Conservation (phyloP, 2,329 filamentous ascomycete genomes). For the Cercospora zeina region DNA sequence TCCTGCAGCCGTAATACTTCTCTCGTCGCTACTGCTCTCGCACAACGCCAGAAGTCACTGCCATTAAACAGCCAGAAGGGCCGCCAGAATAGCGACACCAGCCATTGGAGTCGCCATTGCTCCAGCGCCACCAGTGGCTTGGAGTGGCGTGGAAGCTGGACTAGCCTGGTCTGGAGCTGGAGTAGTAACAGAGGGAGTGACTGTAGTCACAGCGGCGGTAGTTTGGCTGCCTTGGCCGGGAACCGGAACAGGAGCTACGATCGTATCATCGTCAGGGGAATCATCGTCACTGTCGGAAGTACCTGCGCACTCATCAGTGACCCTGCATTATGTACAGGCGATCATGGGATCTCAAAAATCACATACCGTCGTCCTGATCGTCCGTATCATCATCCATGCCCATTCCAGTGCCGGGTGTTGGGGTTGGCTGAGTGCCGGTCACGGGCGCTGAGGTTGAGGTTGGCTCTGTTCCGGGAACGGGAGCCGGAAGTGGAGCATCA, state of each 20-base stretch:
- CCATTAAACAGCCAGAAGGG: not conserved
- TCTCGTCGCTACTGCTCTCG: not conserved
- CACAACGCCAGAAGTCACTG: not conserved
- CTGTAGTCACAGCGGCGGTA: not conserved
- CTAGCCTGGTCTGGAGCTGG: not conserved
- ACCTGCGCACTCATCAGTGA: not conserved
- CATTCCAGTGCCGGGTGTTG: not conserved
- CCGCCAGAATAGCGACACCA: slow-evolving; percentile 6
- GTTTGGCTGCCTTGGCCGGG: not conserved
- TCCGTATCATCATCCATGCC: not conserved
- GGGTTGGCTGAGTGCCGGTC: not conserved
- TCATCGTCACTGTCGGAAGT: not conserved
- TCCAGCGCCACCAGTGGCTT: slow-evolving; percentile 1
- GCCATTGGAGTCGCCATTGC: slow-evolving; percentile 12
- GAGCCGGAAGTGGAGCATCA: not conserved
- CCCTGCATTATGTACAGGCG: not conserved
- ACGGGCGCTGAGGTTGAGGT: not conserved
- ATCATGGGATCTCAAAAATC: not conserved
- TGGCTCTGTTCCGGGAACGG: not conserved
- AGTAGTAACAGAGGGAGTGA: not conserved
- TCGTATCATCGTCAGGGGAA: not conserved
- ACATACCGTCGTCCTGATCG: slow-evolving; percentile 8
- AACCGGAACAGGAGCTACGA: not conserved
- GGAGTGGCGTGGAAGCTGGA: not conserved
- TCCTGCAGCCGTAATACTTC: not conserved